These are phyloP conservation scores for Xylariaceae sp. DNA, from an alignment of 2,329 filamentous ascomycete species.

Conservation along the genomic window DNA sequence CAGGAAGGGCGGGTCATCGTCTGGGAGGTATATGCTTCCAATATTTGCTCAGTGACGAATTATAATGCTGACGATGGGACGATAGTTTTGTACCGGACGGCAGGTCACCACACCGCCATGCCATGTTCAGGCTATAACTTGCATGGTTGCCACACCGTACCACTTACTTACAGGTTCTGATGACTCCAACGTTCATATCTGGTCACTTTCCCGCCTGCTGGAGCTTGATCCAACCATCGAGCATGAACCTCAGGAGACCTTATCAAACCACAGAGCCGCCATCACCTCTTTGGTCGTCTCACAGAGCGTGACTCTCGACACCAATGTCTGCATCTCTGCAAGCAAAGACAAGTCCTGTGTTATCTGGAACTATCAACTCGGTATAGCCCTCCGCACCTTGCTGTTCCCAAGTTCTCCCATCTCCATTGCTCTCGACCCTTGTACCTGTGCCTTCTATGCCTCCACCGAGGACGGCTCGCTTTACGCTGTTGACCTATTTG, in stretches of 20 bases:
- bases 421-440: slow-evolving; percentile 79
- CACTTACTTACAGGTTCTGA: slow-evolving; percentile 79
- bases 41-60: not conserved
- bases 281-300: slow-evolving; percentile 70
- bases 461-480: slow-evolving; percentile 81
- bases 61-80: slow-evolving; percentile 29
- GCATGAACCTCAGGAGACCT: slow-evolving; percentile 74
- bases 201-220: slow-evolving; percentile 80
- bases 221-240: slow-evolving; percentile 60
- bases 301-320: slow-evolving; percentile 69
- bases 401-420: slow-evolving; percentile 76
- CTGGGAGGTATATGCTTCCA: slow-evolving; percentile 77
- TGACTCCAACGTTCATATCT: slow-evolving; percentile 91
- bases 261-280: slow-evolving; percentile 77
- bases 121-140: slow-evolving; percentile 81
- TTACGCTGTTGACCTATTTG: slow-evolving; percentile 77
- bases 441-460: slow-evolving; percentile 80
- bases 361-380: slow-evolving; percentile 89
- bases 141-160: slow-evolving; percentile 72
- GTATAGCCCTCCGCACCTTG: slow-evolving; percentile 78
- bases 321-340: slow-evolving; percentile 82
- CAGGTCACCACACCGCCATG: slow-evolving; percentile 76
- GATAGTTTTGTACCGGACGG: slow-evolving; percentile 74
- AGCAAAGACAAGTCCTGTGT: slow-evolving; percentile 88
- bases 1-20: slow-evolving; percentile 83